phyloP scores from a whole-genome alignment of 2,329 filamentous ascomycete genomes.

The Phialophora macrospora region DNA sequence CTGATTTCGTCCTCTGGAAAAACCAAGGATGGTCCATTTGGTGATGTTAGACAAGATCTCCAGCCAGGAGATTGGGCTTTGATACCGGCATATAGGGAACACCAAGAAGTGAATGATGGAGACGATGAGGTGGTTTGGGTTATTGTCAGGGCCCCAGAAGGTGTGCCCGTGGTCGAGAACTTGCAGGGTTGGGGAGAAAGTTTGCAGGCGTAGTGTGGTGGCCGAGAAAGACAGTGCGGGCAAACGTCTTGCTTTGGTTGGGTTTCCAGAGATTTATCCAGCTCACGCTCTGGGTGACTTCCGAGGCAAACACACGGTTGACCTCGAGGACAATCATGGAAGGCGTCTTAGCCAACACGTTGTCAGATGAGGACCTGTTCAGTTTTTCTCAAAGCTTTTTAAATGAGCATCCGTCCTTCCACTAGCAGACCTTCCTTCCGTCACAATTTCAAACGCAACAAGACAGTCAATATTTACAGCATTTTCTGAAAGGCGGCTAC shows the following conservation, averaged over 20 bases:
- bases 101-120: conserved; percentile 70
- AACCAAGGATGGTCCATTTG: conserved; percentile 52
- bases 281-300: neutral
- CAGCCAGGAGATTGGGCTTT: conserved; percentile 70
- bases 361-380: neutral
- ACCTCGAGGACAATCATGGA: neutral
- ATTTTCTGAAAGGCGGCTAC: neutral
- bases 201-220: conserved; percentile 3
- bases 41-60: conserved; percentile 63
- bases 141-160: conserved; percentile 65
- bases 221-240: neutral
- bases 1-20: conserved; percentile 51
- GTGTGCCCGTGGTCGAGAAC: conserved; percentile 64
- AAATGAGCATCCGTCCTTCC: neutral
- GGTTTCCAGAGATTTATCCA: neutral
- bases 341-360: neutral
- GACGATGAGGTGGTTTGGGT: conserved; percentile 69
- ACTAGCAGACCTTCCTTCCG: neutral
- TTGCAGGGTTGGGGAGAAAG: conserved; percentile 64
- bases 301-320: neutral
- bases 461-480: neutral
- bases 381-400: neutral
- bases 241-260: neutral
- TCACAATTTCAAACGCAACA: neutral
- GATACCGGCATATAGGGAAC: conserved; percentile 71